Conservation (phyloP, 495 filamentous ascomycete genomes). For the Aspergillus wentii region DNA sequence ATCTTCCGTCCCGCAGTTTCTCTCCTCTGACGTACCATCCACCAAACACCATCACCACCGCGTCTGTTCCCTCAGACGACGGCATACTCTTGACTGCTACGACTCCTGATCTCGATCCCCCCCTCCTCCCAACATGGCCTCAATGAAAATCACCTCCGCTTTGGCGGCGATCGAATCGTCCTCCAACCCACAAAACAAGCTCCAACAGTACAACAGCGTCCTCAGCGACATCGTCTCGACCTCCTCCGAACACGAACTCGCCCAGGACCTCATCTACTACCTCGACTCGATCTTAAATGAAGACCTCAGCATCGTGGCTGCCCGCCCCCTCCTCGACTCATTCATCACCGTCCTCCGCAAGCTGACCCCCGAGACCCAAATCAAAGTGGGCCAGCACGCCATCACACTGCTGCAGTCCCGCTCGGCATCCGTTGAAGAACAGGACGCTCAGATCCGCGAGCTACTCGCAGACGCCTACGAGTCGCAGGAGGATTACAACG, state of each 20-base stretch:
- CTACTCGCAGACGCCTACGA: slow-evolving; percentile 82
- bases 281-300: slow-evolving; percentile 63
- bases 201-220: slow-evolving; percentile 60
- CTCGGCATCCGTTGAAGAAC: slow-evolving; percentile 78
- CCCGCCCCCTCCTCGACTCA: slow-evolving; percentile 62
- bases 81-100: not conserved
- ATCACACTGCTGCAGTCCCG: slow-evolving; percentile 59
- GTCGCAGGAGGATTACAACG: slow-evolving; percentile 69
- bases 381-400: slow-evolving; percentile 65
- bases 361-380: slow-evolving; percentile 56
- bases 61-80: not conserved
- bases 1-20: not conserved
- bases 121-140: slow-evolving; percentile 51
- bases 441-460: slow-evolving; percentile 71
- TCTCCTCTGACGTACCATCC: not conserved
- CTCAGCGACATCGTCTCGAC: slow-evolving; percentile 57
- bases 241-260: slow-evolving; percentile 48
- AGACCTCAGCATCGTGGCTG: slow-evolving; percentile 67
- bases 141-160: slow-evolving; percentile 50
- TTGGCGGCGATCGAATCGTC: slow-evolving; percentile 51
- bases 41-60: not conserved
- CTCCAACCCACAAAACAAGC: slow-evolving; percentile 47
- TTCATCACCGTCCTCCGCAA: slow-evolving; percentile 58
- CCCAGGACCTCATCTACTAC: slow-evolving; percentile 64
- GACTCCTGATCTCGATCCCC: not conserved